These are phyloP conservation scores for Xylaria sp. DNA, from an alignment of 2,329 filamentous ascomycete genomes.

Conservation along the genomic window DNA sequence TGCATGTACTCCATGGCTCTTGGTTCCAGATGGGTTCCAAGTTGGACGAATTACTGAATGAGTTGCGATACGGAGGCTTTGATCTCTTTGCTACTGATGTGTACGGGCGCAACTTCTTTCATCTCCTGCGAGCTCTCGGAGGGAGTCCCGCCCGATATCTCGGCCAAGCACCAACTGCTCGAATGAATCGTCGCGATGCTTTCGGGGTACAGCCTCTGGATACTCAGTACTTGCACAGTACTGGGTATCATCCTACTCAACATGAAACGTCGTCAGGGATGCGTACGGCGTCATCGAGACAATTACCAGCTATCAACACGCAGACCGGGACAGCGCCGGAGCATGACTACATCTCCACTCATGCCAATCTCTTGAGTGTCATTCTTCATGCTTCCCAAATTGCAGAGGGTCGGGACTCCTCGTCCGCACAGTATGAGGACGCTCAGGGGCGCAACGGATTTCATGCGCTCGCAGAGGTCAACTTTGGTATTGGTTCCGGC, in stretches of 20 bases:
- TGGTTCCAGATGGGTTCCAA: constrained; percentile 27
- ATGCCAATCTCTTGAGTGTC: constrained; percentile 35
- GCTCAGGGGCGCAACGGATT: constrained; percentile 49
- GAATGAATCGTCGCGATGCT: constrained; percentile 43
- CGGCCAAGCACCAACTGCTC: constrained; percentile 27
- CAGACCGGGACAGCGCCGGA: constrained; percentile 20
- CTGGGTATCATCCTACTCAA: neutral
- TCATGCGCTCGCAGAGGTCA: constrained; percentile 53
- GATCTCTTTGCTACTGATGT: constrained; percentile 29
- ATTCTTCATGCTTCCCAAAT: constrained; percentile 31
- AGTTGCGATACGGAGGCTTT: constrained; percentile 21
- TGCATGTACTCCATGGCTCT: constrained; percentile 30
- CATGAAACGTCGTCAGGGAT: constrained; percentile 11
- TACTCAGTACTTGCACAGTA: constrained; percentile 5
- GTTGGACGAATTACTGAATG: constrained; percentile 23
- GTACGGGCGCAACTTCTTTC: constrained; percentile 31
- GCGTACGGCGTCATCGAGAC: constrained; percentile 9
- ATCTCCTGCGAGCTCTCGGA: constrained; percentile 31
- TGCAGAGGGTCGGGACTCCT: constrained; percentile 16
- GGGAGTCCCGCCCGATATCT: constrained; percentile 21
- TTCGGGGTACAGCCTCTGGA: constrained; percentile 36
- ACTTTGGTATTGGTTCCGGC: constrained; percentile 26
- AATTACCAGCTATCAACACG: constrained; percentile 21
- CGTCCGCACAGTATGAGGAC: constrained; percentile 36
- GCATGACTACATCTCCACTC: constrained; percentile 22